Conservation (phyloP, 129 eudicot species). For the Lactuca sativa region DNA sequence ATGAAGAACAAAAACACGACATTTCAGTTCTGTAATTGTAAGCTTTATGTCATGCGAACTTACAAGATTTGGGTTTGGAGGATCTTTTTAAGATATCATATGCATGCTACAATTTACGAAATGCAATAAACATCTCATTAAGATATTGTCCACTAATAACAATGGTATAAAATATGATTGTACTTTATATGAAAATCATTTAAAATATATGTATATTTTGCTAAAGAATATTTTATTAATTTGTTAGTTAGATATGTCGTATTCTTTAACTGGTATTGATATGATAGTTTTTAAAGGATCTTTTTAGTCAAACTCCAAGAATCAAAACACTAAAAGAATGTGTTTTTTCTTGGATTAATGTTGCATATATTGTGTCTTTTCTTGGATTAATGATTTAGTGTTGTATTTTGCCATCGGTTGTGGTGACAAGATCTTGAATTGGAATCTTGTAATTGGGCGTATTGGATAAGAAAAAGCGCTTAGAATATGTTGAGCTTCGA, state of each 20-base stretch:
- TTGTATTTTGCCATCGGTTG: conserved; percentile 12
- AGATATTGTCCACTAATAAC: background rate
- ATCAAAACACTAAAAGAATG: conserved; percentile 2
- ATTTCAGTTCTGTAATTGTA: no score
- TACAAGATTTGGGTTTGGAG: background rate
- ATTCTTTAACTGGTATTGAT: conserved; percentile 7
- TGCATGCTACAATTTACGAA: background rate
- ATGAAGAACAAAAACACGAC: no score
- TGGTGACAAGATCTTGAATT: conserved; percentile 24
- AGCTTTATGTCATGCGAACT: no score
- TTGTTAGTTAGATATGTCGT: background rate
- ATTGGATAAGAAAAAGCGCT: conserved; percentile 29
- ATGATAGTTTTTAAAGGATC: conserved; percentile 26
- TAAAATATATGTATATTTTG: background rate
- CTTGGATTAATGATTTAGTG: background rate
- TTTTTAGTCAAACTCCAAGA: conserved; percentile 23
- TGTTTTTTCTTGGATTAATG: conserved; percentile 9
- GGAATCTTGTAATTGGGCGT: conserved; percentile 32
- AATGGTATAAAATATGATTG: background rate
- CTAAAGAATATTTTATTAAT: background rate
- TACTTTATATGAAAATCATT: background rate
- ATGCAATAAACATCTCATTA: background rate
- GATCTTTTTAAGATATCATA: background rate
- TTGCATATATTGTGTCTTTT: conserved; percentile 19
- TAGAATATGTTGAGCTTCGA: conserved; percentile 31